Percentiles rank a stretch among this genome's conserved stretches.
Conservation (phyloP, 768 basidiomycete species). For the Tubosaeta sp. region DNA sequence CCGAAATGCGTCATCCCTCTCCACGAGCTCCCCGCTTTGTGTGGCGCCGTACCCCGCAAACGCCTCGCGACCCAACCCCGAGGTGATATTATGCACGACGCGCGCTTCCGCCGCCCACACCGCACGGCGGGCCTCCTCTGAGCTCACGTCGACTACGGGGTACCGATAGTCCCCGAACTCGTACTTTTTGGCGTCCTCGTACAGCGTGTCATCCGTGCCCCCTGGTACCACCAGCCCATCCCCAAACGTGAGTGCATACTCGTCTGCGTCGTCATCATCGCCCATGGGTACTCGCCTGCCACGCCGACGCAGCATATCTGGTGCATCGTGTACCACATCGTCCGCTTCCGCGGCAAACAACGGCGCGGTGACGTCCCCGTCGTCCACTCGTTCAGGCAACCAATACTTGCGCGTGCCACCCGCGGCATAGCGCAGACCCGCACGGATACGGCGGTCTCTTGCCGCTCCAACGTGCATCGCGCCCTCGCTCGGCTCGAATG, state of each 20-base stretch:
- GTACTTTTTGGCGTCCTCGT: constrained; percentile 68
- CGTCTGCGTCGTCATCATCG: constrained; percentile 33
- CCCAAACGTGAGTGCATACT: constrained; percentile 28
- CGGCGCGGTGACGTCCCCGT: constrained; percentile 69
- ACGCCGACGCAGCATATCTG: constrained; percentile 43
- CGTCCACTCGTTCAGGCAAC: constrained; percentile 63
- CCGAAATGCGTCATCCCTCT: neutral
- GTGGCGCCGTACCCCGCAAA: constrained; percentile 27
- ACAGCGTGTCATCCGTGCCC: constrained; percentile 72
- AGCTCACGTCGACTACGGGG: constrained; percentile 84
- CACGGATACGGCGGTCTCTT: constrained; percentile 80
- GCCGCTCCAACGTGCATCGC: constrained; percentile 87
- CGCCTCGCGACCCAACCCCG: neutral
- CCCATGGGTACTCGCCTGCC: constrained; percentile 17
- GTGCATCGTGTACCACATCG: constrained; percentile 60
- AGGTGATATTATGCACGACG: constrained; percentile 24
- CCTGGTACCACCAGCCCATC: constrained; percentile 44
- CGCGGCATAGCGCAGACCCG: constrained; percentile 85
- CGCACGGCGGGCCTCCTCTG: constrained; percentile 34
- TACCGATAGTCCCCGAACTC: constrained; percentile 91
- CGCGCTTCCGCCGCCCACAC: constrained; percentile 31
- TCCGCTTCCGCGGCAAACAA: constrained; percentile 61
- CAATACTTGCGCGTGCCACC: constrained; percentile 96
- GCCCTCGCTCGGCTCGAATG: constrained; percentile 95
- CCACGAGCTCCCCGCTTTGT: constrained; percentile 7